phyloP scores from a whole-genome alignment of 352 stramenopile genomes.

The Lagenidium giganteum region DNA sequence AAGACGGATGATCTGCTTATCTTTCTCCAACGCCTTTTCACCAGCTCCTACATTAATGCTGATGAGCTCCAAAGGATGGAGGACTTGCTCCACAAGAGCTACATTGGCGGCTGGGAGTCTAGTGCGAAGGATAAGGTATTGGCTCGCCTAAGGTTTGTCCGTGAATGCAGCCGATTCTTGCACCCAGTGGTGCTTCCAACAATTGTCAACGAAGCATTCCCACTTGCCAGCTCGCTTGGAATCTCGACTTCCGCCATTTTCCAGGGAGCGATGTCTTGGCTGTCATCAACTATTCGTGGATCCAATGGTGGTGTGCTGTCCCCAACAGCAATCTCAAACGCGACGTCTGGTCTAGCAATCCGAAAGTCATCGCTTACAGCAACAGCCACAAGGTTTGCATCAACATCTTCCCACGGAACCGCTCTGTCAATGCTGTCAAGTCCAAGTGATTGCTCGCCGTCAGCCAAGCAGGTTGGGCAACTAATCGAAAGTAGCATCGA shows the following conservation, averaged over 20 bases:
- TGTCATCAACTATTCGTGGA: conserved; percentile 43
- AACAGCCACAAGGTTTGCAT: conserved; percentile 10
- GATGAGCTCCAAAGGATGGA: conserved; percentile 52
- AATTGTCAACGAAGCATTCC: conserved; percentile 58
- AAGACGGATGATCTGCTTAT: conserved; percentile 42
- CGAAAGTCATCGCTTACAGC: conserved; percentile 44
- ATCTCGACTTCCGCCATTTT: conserved; percentile 51
- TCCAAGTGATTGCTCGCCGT: conserved; percentile 23
- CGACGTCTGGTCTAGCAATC: conserved; percentile 37
- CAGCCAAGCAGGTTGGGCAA: conserved; percentile 30
- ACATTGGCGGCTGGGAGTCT: conserved; percentile 55
- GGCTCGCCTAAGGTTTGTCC: conserved; percentile 49
- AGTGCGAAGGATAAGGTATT: conserved; percentile 46
- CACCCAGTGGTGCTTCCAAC: conserved; percentile 58
- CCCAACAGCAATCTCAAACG: conserved; percentile 20
- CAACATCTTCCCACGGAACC: conserved; percentile 13
- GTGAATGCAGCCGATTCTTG: conserved; percentile 53
- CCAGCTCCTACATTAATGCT: conserved; percentile 60
- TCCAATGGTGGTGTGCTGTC: conserved; percentile 24
- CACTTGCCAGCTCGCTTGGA: conserved; percentile 33
- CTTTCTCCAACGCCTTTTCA: conserved; percentile 32
- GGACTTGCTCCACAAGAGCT: conserved; percentile 57
- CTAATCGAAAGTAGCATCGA: conserved; percentile 47
- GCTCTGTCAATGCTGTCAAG: conserved; percentile 24
- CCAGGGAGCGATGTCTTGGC: conserved; percentile 54